phyloP scores from a whole-genome alignment of 208 protist genomes.

The Trypanosoma scelopori region DNA sequence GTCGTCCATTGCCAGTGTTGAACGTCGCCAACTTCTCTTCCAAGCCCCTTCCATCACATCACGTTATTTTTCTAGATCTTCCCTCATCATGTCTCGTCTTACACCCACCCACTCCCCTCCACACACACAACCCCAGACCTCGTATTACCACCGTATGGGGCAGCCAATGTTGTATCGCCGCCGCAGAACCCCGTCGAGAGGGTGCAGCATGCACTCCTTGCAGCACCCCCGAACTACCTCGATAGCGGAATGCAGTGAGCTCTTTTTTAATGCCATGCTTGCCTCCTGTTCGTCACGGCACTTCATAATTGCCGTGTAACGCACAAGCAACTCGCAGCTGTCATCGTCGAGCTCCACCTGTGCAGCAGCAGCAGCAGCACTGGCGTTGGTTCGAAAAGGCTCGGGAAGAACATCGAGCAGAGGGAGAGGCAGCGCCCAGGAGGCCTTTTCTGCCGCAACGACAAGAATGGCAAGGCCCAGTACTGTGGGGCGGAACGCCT shows the following conservation, averaged over 20 bases:
- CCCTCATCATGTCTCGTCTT: no score
- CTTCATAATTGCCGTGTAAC: not conserved
- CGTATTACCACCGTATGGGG: not conserved
- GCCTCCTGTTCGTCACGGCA: constrained; percentile 1
- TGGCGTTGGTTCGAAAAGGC: not conserved
- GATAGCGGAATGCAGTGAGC: not conserved
- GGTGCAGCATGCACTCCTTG: not conserved
- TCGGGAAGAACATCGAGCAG: constrained; percentile 38
- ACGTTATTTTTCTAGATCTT: no score
- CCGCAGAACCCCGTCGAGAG: constrained; percentile 11
- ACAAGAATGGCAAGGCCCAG: constrained; percentile 47
- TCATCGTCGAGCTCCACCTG: not conserved
- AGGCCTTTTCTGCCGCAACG: constrained; percentile 40
- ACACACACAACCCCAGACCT: no score
- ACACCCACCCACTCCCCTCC: no score
- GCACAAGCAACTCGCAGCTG: constrained; percentile 1
- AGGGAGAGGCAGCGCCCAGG: constrained; percentile 39
- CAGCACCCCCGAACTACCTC: constrained; percentile 15
- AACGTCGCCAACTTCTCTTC: no score
- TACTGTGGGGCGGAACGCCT: constrained; percentile 31
- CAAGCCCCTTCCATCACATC: no score
- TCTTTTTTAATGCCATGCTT: not conserved
- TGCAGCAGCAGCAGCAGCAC: not conserved
- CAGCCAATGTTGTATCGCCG: constrained; percentile 11
- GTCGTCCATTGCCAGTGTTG: no score